Evolutionary conservation across 139 green algal genomes (phyloP), one percentile per base, ranked within the genome.

Genomic region (Monoraphidium neglectum): DNA sequence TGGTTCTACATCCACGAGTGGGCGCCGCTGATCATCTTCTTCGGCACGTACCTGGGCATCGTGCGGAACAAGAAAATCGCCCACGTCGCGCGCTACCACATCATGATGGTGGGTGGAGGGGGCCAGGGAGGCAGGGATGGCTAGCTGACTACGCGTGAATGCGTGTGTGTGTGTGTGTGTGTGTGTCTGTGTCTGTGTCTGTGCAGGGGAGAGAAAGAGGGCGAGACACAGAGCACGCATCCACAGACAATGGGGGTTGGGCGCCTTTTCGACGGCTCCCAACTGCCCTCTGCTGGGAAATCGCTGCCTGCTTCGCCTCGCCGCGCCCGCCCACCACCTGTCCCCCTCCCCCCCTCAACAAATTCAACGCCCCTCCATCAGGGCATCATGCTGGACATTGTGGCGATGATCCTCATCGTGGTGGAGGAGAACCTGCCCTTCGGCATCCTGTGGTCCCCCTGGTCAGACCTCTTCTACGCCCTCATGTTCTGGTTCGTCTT

Each of bases 1-100:
- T 91, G 83, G 83, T 91, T 86, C 78, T 86, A 88, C 83, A 88
- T 88, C 81, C 86, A 91, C 70, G 86, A 91, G 81, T 91, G 79
- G 72, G 86, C 86, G 0, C 86, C 86, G 12, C 83, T 91, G 30
- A 86, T 91, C 73, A 88, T 88, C 73, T 91, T 91, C 78, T 91
- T 91, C 70, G 86, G 80, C n/a, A 87, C 81, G 8, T 91, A 91
- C 81, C 70, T 91, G 53, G 86, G 86, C 40, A 88, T 91, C 33
- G 86, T 91, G 68, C 79, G 83, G 56, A 91, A 91, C 81, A 88
- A 88, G 78, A 88, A 87, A 75, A 88, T 90, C 68, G 76, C 86
- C 1, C 86, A 90, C 54, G 86, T 91, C 12, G 83, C 86, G 3
- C 77, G 86, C 30, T 91, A 91, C 77, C 86, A 91, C 78, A 83